Evolutionary conservation across 2,329 filamentous ascomycete species (phyloP).

Genomic region (Penicillium sp.): DNA sequence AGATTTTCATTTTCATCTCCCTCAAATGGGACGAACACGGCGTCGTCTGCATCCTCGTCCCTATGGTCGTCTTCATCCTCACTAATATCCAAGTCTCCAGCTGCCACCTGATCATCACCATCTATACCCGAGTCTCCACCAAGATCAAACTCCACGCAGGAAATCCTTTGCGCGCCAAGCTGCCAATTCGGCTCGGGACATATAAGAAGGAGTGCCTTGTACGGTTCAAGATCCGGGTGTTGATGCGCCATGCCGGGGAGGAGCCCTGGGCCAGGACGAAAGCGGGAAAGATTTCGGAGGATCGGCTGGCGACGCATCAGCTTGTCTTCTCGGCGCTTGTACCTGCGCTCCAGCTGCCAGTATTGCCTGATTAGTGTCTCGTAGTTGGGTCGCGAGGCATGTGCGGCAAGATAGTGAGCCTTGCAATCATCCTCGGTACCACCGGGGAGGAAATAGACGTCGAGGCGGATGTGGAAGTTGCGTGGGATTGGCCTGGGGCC

Average conservation of each 20-base stretch:
- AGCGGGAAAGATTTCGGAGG: too few relatives aligned
- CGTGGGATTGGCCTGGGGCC: neutral
- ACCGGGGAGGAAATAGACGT: conserved; percentile 14
- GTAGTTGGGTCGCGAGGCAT: conserved; percentile 1
- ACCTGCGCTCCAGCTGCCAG: neutral
- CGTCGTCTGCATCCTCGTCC: neutral
- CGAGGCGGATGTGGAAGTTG: conserved; percentile 11
- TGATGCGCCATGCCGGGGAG: neutral
- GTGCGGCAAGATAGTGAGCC: conserved; percentile 7
- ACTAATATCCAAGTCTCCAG: neutral
- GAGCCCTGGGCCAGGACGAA: neutral
- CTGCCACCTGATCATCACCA: neutral
- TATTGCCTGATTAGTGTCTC: neutral
- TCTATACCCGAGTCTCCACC: neutral
- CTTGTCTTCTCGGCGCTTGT: neutral
- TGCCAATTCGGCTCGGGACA: neutral
- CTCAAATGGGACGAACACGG: too few relatives aligned
- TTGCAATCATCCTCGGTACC: conserved; percentile 8
- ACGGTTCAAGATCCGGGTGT: neutral
- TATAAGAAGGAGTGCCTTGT: neutral
- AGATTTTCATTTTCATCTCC: too few relatives aligned
- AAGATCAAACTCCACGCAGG: neutral
- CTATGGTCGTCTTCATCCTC: neutral
- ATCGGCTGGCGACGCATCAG: neutral
- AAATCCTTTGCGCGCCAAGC: neutral